Evolutionary conservation across 345 rosid genomes (phyloP), one percentile per base, ranked within the genome.

Genomic region (Iberis pinnata): DNA sequence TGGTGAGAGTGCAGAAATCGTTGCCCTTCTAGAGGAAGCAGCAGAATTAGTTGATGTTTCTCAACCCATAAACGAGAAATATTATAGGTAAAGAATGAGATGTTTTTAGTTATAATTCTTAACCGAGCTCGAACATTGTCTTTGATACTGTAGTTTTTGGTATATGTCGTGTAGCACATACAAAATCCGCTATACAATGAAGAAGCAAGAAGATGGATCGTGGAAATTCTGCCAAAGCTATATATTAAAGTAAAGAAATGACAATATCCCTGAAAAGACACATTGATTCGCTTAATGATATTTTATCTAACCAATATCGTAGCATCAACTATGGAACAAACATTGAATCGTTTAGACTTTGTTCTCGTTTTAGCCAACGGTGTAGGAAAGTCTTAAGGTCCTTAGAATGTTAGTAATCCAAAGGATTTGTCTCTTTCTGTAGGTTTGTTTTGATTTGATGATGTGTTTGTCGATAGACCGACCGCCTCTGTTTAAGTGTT

Each of bases 11-110:
- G 96, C 96, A 46, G 95, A 88, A 74, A 80, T 88, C 5, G 81
- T 83, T 60, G 98, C 80, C 24, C 76, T 76, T 52, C 49, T 92
- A 12, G 93, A 92, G 76, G 98, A 92, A 78, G 98, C 96, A 48
- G 98, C 98, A 2, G 95, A 88, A 73, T 81, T 92, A 76, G 93
- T 92, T 57, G 93, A 84, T 33, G 93, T 76, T 49, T 73, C 84
- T 58, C 83, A 70, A 66, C 80, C 74, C 44, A 77, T 78, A 70
- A 80, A 85, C 55, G 81, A 88, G 42, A 88, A 81, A 65, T 92
- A 92, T 67, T 85, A 80, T 75, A 80, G 98, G 98, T 85, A 35
- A 56, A 71, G 33, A 47, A 25, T 54, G n/a, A 9, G 8, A 14
- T 39, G 22, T 50, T 22, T 33, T 32, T 12, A 7, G 9, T 3